Conservation (phyloP, 2,329 filamentous ascomycete species). For the Calonectria hawksworthii region DNA sequence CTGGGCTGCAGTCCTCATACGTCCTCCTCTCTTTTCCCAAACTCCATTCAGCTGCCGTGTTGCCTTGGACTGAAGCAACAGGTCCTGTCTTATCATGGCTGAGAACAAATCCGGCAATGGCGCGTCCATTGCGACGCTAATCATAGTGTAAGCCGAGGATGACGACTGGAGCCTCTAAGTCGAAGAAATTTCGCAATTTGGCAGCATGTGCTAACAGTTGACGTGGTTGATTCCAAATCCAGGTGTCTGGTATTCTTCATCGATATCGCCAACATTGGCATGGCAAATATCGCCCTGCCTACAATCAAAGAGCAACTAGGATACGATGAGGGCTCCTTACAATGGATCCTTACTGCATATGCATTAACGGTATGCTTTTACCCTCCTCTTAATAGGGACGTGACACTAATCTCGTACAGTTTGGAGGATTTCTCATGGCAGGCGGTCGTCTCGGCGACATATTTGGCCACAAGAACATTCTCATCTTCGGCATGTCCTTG, state of each 20-base stretch:
- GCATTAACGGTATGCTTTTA: not conserved
- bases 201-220: not conserved
- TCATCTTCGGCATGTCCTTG: not conserved
- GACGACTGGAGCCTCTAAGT: not conserved
- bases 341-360: not conserved
- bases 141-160: not conserved
- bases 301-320: not conserved
- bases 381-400: not conserved
- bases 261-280: not conserved
- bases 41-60: not conserved
- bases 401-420: not conserved
- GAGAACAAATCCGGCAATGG: not conserved
- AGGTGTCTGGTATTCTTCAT: not conserved
- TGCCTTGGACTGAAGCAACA: not conserved
- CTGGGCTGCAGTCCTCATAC: too few species aligned
- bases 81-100: not conserved
- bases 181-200: not conserved
- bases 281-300: not conserved
- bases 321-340: not conserved
- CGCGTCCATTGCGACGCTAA: not conserved
- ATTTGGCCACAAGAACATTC: not conserved
- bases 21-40: not conserved
- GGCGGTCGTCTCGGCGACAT: not conserved
- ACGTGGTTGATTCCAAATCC: not conserved
- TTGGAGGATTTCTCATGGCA: not conserved